Conservation (phyloP, 2,329 filamentous ascomycete genomes). For the Fusarium sp. region DNA sequence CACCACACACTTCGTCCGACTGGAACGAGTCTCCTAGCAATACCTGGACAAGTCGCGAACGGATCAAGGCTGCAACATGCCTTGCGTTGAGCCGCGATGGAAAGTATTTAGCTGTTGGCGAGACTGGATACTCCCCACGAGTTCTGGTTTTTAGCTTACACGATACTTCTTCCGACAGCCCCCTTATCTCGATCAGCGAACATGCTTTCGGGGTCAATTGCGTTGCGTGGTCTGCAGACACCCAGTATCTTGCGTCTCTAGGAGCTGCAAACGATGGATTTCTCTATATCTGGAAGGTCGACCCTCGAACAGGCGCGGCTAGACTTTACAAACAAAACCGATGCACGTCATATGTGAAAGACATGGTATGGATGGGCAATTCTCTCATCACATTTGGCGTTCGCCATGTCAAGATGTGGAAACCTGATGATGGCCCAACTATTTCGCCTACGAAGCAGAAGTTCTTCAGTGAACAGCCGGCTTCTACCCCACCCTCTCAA, state of each 20-base stretch:
- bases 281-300: conserved; percentile 89
- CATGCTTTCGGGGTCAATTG: conserved; percentile 90
- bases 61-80: conserved; percentile 94
- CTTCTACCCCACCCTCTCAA: conserved; percentile 48
- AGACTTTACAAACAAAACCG: conserved; percentile 87
- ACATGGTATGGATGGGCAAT: conserved; percentile 91
- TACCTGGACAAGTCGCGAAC: conserved; percentile 88
- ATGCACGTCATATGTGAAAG: conserved; percentile 86
- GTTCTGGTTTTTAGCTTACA: conserved; percentile 90
- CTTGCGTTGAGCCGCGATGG: conserved; percentile 89
- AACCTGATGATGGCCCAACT: conserved; percentile 73
- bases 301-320: conserved; percentile 81
- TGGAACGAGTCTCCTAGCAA: conserved; percentile 75
- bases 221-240: conserved; percentile 89
- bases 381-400: conserved; percentile 87
- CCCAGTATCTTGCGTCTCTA: conserved; percentile 86
- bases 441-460: conserved; percentile 73
- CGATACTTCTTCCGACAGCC: conserved; percentile 81
- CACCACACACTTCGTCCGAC: conserved; percentile 57
- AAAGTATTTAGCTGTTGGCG: conserved; percentile 88
- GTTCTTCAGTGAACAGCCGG: conserved; percentile 56
- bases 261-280: conserved; percentile 93
- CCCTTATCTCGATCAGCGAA: conserved; percentile 86
- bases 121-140: conserved; percentile 92
- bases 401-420: conserved; percentile 94